phyloP scores from a whole-genome alignment of 768 basidiomycete species.

The Psilocybe azurescens region DNA sequence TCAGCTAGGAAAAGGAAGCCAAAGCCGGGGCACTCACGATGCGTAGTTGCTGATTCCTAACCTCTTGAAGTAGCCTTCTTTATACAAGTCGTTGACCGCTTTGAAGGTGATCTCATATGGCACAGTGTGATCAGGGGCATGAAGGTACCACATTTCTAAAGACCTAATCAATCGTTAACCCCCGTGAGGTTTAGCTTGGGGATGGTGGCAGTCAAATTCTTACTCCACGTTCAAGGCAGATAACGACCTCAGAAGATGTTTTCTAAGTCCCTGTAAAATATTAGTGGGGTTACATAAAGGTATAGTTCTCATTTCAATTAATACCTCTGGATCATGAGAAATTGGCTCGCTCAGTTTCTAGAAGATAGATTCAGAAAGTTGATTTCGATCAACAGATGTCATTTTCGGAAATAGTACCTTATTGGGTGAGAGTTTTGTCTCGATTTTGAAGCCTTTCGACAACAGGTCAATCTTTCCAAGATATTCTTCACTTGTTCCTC shows the following conservation, averaged over 20 bases:
- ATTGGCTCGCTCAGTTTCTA: slow-evolving; percentile 22
- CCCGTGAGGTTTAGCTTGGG: background rate
- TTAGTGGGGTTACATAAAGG: too few species aligned
- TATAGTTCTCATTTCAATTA: background rate
- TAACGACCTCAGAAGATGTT: slow-evolving; percentile 51
- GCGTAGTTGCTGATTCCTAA: slow-evolving; percentile 69
- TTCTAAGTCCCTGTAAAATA: slow-evolving; percentile 49
- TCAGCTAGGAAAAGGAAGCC: background rate
- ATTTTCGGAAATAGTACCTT: slow-evolving; percentile 17
- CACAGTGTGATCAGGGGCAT: slow-evolving; percentile 62
- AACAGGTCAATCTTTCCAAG: slow-evolving; percentile 57
- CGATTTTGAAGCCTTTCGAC: slow-evolving; percentile 55
- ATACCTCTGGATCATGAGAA: slow-evolving; percentile 38
- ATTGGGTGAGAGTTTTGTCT: slow-evolving; percentile 63
- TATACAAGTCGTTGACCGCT: slow-evolving; percentile 58
- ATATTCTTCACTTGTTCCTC: slow-evolving; percentile 60
- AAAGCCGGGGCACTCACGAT: slow-evolving; percentile 40
- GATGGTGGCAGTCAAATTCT: slow-evolving; percentile 25
- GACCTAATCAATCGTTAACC: slow-evolving; percentile 31
- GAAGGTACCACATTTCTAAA: slow-evolving; percentile 60
- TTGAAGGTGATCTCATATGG: slow-evolving; percentile 61
- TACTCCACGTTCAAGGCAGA: slow-evolving; percentile 49
- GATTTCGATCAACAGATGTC: background rate
- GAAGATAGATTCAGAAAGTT: background rate
- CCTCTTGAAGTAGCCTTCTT: slow-evolving; percentile 61